These are phyloP conservation scores for Ophiostoma populinum DNA, from an alignment of 2,329 filamentous ascomycete species.

Conservation along the genomic window DNA sequence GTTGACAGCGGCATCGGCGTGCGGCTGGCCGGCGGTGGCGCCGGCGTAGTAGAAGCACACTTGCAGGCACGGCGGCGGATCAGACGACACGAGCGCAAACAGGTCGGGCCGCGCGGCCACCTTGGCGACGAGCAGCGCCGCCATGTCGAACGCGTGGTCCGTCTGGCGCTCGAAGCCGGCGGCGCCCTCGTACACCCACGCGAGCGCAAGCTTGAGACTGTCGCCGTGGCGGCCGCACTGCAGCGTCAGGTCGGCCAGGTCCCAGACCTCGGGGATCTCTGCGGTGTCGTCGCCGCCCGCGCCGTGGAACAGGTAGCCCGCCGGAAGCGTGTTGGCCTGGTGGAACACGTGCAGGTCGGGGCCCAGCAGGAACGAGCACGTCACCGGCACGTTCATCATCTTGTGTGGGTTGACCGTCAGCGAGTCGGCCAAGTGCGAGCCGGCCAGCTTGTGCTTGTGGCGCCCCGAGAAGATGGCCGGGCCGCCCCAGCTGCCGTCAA, in stretches of 20 bases:
- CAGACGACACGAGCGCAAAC: conserved; percentile 55
- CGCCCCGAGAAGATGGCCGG: conserved; percentile 58
- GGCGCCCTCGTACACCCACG: conserved; percentile 79
- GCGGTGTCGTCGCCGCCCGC: conserved; percentile 10
- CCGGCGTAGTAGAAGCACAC: conserved; percentile 79
- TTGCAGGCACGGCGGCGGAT: conserved; percentile 75
- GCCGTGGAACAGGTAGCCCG: conserved; percentile 68
- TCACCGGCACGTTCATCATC: conserved; percentile 84
- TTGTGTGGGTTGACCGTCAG: conserved; percentile 91
- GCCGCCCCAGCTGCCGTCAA: conserved; percentile 87
- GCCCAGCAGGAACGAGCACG: conserved; percentile 75
- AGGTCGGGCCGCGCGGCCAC: conserved; percentile 33
- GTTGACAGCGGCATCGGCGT: conserved; percentile 25
- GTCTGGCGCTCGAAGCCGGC: conserved; percentile 53
- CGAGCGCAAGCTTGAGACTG: conserved; percentile 68
- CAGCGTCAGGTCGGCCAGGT: conserved; percentile 79
- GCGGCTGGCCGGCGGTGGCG: conserved; percentile 31
- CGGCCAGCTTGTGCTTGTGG: conserved; percentile 47
- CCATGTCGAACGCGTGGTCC: conserved; percentile 55
- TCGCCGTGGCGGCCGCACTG: conserved; percentile 85
- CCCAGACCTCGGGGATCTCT: conserved; percentile 47
- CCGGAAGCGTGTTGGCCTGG: conserved; percentile 67
- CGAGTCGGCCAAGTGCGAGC: conserved; percentile 58
- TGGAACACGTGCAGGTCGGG: conserved; percentile 64
- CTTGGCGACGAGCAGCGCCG: conserved; percentile 46